These are phyloP conservation scores for Metschnikowia reukaufii DNA, from an alignment of 805 yeast genomes.

Conservation along the genomic window DNA sequence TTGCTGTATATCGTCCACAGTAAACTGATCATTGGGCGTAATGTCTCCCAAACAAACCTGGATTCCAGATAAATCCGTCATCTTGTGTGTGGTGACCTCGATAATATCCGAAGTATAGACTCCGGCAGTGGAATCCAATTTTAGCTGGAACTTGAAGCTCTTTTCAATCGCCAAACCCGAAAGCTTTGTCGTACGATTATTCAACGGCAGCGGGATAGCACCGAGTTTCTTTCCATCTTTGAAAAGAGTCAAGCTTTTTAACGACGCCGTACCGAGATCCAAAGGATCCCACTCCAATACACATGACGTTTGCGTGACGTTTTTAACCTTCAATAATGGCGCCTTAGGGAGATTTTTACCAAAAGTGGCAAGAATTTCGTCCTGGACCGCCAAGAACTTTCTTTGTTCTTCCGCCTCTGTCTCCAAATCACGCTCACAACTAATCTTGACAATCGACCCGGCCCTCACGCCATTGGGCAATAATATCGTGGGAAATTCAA, in stretches of 20 bases:
- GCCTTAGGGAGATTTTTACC: constrained; percentile 69
- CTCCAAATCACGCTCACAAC: constrained; percentile 72
- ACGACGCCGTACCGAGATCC: constrained; percentile 75
- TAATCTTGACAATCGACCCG: constrained; percentile 86
- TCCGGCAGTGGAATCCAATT: constrained; percentile 90
- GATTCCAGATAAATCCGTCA: constrained; percentile 94
- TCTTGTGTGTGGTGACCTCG: constrained; percentile 81
- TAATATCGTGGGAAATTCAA: constrained; percentile 94
- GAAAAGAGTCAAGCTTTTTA: constrained; percentile 73
- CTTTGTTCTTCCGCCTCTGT: constrained; percentile 61
- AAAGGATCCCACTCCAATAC: constrained; percentile 93
- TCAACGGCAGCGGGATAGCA: constrained; percentile 77
- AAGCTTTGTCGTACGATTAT: constrained; percentile 77
- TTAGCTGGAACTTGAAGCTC: constrained; percentile 73
- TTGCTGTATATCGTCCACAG: constrained; percentile 54
- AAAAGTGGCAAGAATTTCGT: constrained; percentile 66
- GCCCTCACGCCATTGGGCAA: constrained; percentile 89
- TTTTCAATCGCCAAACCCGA: constrained; percentile 91
- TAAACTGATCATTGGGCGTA: constrained; percentile 50
- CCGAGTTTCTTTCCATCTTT: constrained; percentile 76
- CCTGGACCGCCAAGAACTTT: constrained; percentile 66
- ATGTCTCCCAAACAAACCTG: constrained; percentile 87
- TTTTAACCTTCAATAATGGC: constrained; percentile 69
- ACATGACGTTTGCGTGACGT: constrained; percentile 91
- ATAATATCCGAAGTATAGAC: constrained; percentile 64